phyloP scores from a whole-genome alignment of 2,329 filamentous ascomycete genomes.

The Ilyonectria sp. region DNA sequence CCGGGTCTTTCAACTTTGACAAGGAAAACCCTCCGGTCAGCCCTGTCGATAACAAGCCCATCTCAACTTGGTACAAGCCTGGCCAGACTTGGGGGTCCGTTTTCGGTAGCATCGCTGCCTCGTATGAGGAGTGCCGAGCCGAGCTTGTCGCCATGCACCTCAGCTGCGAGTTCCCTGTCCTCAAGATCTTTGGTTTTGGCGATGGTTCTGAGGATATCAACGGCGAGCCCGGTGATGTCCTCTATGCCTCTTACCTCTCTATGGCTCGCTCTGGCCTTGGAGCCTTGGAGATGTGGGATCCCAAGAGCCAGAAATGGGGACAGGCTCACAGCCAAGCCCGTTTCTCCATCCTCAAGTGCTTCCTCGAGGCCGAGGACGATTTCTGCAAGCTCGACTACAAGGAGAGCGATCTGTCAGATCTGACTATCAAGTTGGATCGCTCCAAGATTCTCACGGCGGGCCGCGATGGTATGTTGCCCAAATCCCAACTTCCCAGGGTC shows the following conservation, averaged over 20 bases:
- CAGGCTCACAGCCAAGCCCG: conserved; percentile 93
- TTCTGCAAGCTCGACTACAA: conserved; percentile 87
- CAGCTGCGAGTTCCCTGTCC: conserved; percentile 88
- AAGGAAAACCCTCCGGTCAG: conserved; percentile 84
- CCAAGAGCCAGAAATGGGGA: conserved; percentile 91
- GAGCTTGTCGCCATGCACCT: conserved; percentile 95
- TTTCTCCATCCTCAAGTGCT: conserved; percentile 88
- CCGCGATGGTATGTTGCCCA: conserved; percentile 69
- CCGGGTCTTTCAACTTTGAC: conserved; percentile 92
- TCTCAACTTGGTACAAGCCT: conserved; percentile 92
- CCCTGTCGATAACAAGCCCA: conserved; percentile 81
- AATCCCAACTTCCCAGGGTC: background rate
- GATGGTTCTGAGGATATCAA: conserved; percentile 81
- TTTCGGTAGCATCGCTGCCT: conserved; percentile 88
- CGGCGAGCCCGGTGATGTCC: conserved; percentile 85
- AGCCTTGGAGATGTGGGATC: conserved; percentile 95
- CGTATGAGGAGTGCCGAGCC: conserved; percentile 94
- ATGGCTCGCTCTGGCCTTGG: conserved; percentile 96
- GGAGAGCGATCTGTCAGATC: conserved; percentile 81
- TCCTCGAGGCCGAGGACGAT: conserved; percentile 87
- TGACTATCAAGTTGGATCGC: conserved; percentile 87
- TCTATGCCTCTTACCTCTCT: conserved; percentile 89
- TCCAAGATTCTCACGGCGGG: conserved; percentile 89
- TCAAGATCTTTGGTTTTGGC: conserved; percentile 93
- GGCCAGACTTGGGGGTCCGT: conserved; percentile 96